A percentile compares a stretch with the other conserved stretches of the same genome.
phyloP scores from a whole-genome alignment of 2,329 filamentous ascomycete species.

The Cordyceps cicadae region DNA sequence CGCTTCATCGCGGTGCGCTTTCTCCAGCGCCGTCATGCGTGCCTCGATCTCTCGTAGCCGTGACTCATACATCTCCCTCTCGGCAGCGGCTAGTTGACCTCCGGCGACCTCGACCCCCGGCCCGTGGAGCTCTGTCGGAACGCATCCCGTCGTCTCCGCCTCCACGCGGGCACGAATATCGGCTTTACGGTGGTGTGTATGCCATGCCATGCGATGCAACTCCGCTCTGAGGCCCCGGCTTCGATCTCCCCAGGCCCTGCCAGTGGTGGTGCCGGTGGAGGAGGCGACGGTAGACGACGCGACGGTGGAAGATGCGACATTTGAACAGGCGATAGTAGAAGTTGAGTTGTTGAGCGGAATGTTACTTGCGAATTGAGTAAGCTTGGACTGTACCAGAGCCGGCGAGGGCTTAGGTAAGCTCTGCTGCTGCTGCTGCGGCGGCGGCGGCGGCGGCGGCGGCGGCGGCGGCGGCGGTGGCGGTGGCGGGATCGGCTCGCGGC shows the following conservation, averaged over 20 bases:
- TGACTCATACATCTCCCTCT: neutral
- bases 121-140: neutral
- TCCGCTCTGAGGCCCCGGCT: neutral
- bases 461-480: too few species aligned
- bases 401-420: neutral
- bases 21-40: neutral
- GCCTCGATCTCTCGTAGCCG: neutral
- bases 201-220: neutral
- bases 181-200: neutral
- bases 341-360: too few species aligned
- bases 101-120: neutral
- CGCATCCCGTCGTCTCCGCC: neutral
- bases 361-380: neutral
- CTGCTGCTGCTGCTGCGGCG: neutral
- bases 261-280: too few species aligned
- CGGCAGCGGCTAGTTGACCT: neutral
- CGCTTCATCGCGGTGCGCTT: neutral
- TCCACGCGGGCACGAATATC: neutral
- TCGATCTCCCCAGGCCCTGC: neutral
- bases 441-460: too few species aligned
- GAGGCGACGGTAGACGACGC: neutral
- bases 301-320: too few species aligned
- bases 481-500: neutral
- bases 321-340: neutral
- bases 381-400: neutral